Percentiles rank a stretch among this genome's conserved stretches.
Conservation (phyloP, 805 yeast species). For the Ogataea angusta region DNA sequence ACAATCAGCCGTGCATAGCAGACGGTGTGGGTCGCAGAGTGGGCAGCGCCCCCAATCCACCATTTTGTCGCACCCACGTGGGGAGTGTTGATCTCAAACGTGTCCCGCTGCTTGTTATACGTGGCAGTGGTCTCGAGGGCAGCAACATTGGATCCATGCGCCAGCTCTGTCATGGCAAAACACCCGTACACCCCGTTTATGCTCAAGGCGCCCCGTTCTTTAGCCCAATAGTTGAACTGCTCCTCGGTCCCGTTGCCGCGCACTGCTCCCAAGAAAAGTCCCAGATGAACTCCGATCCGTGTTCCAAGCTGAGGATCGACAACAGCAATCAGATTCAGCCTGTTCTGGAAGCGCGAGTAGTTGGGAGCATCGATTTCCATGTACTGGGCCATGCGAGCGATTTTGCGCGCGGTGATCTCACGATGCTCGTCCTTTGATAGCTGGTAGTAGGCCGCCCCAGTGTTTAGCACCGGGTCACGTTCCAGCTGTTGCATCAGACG, state of each 20-base stretch:
- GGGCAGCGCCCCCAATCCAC: constrained; percentile 99
- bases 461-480: constrained; percentile 62
- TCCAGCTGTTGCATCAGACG: constrained; percentile 54
- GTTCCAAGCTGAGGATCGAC: constrained; percentile 81
- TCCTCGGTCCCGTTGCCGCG: constrained; percentile 85
- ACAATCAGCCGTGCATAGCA: constrained; percentile 82
- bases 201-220: constrained; percentile 58
- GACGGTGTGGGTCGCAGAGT: constrained; percentile 84
- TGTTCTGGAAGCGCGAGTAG: constrained; percentile 48
- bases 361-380: constrained; percentile 43
- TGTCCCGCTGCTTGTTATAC: constrained; percentile 60
- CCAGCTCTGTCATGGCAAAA: constrained; percentile 90
- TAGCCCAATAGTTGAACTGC: constrained; percentile 82
- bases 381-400: constrained; percentile 58
- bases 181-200: constrained; percentile 75
- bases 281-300: constrained; percentile 84
- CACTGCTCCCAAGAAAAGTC: constrained; percentile 76
- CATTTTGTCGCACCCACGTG: constrained; percentile 92
- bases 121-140: constrained; percentile 91
- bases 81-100: constrained; percentile 79
- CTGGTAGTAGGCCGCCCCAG: constrained; percentile 56
- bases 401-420: constrained; percentile 56
- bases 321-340: constrained; percentile 56
- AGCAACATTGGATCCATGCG: constrained; percentile 93
- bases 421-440: constrained; percentile 54